Conservation (phyloP, 345 rosid genomes). For the Melaleuca quinquenervia region DNA sequence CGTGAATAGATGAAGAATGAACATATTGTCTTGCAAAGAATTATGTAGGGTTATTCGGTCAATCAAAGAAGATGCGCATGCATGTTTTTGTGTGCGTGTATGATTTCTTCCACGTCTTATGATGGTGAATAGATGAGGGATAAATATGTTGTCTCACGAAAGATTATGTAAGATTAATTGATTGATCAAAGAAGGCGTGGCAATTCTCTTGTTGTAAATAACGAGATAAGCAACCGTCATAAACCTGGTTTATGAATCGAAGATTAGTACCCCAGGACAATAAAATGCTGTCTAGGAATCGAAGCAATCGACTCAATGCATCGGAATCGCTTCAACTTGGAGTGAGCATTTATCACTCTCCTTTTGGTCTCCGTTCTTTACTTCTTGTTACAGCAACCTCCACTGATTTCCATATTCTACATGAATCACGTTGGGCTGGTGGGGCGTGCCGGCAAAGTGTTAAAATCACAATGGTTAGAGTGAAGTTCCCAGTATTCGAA, state of each 20-base stretch:
- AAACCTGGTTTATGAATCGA: too few relatives aligned
- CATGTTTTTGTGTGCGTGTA: background rate
- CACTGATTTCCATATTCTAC: background rate
- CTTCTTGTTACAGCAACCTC: background rate
- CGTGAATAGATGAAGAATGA: too few relatives aligned
- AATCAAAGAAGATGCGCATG: too few relatives aligned
- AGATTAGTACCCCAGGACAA: background rate
- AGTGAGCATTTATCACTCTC: background rate
- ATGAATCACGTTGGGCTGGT: background rate
- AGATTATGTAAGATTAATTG: background rate
- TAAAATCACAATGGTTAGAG: accelerated
- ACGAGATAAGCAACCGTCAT: background rate
- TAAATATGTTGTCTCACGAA: background rate
- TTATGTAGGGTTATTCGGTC: too few relatives aligned
- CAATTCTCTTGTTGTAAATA: background rate
- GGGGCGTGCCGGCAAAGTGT: background rate
- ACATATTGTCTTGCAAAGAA: too few relatives aligned
- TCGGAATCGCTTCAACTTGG: background rate
- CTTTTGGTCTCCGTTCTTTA: background rate
- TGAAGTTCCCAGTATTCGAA: background rate
- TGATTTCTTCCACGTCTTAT: background rate
- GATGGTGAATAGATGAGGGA: background rate
- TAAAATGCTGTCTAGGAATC: background rate
- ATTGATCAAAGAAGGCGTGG: background rate
- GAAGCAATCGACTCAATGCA: background rate